A percentile compares a stretch with the other conserved stretches of the same genome.
Conservation (phyloP, 2,329 filamentous ascomycete species). For the Rhinocladiella similis region DNA sequence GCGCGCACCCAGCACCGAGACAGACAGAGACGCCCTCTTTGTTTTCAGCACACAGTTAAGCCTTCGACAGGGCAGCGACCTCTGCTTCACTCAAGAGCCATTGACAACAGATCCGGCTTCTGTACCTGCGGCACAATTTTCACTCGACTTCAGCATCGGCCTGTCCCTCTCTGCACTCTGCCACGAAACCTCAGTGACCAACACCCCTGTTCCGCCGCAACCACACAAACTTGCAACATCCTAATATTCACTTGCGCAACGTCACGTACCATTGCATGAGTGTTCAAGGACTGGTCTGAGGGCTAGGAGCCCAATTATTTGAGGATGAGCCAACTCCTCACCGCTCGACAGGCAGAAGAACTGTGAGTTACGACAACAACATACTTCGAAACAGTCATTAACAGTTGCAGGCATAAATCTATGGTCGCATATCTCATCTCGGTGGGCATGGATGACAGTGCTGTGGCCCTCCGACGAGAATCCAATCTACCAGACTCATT, state of each 20-base stretch:
- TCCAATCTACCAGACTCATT: constrained; percentile 71
- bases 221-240: too few relatives aligned
- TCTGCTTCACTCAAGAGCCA: neutral
- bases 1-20: too few relatives aligned
- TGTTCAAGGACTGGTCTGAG: neutral
- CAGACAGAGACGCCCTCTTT: neutral
- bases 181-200: neutral
- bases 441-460: constrained; percentile 68
- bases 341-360: constrained; percentile 80
- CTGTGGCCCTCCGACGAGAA: constrained; percentile 73
- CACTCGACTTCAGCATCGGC: too few relatives aligned
- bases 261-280: constrained; percentile 15
- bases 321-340: constrained; percentile 72
- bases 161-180: neutral
- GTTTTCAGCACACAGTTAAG: too few relatives aligned
- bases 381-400: neutral
- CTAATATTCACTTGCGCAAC: neutral
- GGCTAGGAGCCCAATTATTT: constrained; percentile 14
- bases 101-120: neutral
- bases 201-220: too few relatives aligned
- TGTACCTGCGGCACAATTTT: too few relatives aligned
- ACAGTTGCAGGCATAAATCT: constrained; percentile 73
- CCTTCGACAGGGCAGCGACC: too few relatives aligned
- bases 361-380: constrained; percentile 60
- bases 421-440: constrained; percentile 85